These are phyloP conservation scores for Linderina pennispora DNA, from an alignment of 192 early-diverging fungal species.

Conservation along the genomic window DNA sequence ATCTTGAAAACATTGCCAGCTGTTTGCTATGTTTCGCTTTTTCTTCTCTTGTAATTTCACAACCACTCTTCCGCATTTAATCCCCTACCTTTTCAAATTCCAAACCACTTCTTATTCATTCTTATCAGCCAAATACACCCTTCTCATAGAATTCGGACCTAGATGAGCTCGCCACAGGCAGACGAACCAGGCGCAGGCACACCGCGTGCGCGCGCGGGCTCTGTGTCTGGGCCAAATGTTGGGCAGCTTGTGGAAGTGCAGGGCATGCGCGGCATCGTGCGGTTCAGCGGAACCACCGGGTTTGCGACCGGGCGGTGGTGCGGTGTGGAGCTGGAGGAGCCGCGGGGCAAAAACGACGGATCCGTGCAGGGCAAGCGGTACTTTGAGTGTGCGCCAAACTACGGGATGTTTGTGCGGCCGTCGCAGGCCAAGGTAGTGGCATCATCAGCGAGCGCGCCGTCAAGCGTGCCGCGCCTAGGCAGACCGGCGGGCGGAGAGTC, in stretches of 20 bases:
- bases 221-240: slow-evolving; percentile 13
- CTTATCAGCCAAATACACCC: too few relatives aligned
- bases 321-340: slow-evolving; percentile 79
- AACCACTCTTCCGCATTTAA: too few relatives aligned
- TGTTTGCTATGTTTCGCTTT: too few relatives aligned
- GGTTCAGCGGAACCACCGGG: slow-evolving; percentile 74
- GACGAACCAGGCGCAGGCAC: too few relatives aligned
- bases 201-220: slow-evolving; percentile 9
- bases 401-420: slow-evolving; percentile 75
- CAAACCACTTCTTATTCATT: too few relatives aligned
- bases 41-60: too few relatives aligned
- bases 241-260: slow-evolving; percentile 53
- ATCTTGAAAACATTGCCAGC: too few relatives aligned
- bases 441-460: not conserved
- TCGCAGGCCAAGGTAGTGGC: slow-evolving; percentile 49
- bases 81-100: too few relatives aligned
- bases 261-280: slow-evolving; percentile 58
- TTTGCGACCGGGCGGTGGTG: slow-evolving; percentile 87
- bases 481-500: too few relatives aligned
- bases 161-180: too few relatives aligned
- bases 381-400: slow-evolving; percentile 65
- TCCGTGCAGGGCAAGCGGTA: slow-evolving; percentile 69
- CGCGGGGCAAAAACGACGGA: slow-evolving; percentile 72
- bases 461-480: too few relatives aligned
- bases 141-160: too few relatives aligned